Evolutionary conservation across 1,284 basidiomycete genomes (phyloP), one percentile per base, ranked within the genome.

Genomic region (Wolfiporia cocos): DNA sequence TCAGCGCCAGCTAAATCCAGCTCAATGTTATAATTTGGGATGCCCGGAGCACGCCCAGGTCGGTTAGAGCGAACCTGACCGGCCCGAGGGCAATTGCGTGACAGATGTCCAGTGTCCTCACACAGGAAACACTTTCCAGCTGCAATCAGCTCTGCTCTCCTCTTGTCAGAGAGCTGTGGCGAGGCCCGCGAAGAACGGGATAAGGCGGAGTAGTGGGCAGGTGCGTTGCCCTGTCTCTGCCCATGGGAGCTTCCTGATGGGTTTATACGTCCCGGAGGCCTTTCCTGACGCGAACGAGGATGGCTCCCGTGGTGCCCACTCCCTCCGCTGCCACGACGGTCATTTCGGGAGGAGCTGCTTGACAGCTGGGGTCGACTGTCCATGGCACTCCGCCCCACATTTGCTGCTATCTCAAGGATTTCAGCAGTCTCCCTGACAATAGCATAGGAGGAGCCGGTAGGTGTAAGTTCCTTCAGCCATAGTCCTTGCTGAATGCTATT

Each of bases 381-480:
- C n/a, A n/a, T n/a, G 44, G 44, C 23, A 26, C 15, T 23, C 34
- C 28, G 18, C n/a, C 39, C 21, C 17, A 47, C 43, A 1, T 37
- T 15, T 5, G 44, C 44, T 1, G 51, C 41, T 0, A 51, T 34
- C 26, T 57, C 51, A 24, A 47, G 42, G 3, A 48, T 24, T 14
- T 49, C 40, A 10, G 52, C 53, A 1, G 42, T 46, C 5, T 46
- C 37, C 1, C 35, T 19, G 6, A 53, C 50, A 3, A 49, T 35
- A 0, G 36, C 12, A 48, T 49, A 54, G 2, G 24, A 29, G 1
- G 48, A 42, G 3, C 21, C n/a, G 0, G 37, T 35, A 20, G 64
- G 65, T 15, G 62, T 58, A 0, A 66, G 37, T 1, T 48, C 33
- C 10, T 58, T 47, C 1, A 43, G 23, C 56, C 58, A 67, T 0